These are phyloP conservation scores for Citrullus amarus DNA, from an alignment of 306 rosid species.

Conservation along the genomic window DNA sequence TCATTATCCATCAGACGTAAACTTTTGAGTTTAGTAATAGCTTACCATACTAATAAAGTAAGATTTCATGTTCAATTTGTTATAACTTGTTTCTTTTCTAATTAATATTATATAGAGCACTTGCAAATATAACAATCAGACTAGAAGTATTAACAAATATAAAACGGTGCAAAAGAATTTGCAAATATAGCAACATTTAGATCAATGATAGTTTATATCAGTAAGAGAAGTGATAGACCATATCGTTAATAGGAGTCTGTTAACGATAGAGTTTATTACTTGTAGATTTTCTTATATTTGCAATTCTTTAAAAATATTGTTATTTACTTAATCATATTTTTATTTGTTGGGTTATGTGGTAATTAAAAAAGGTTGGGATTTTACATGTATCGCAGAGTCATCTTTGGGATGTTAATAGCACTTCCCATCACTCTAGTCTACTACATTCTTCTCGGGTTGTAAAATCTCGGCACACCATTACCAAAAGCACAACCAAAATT, in stretches of 20 bases:
- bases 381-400: slow-evolving; percentile 19
- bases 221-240: too few species aligned
- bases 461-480: not conserved
- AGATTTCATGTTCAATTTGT: not conserved
- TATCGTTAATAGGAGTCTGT: too few species aligned
- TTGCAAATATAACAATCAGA: too few species aligned
- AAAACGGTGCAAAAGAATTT: too few species aligned
- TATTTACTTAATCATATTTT: not conserved
- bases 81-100: not conserved
- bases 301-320: too few species aligned
- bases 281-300: too few species aligned
- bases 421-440: slow-evolving; percentile 32
- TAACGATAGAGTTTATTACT: too few species aligned
- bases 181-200: too few species aligned
- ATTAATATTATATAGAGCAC: not conserved
- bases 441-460: slow-evolving; percentile 35
- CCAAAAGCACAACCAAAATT: not conserved
- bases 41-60: not conserved
- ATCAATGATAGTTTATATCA: too few species aligned
- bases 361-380: not conserved
- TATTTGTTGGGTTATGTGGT: not conserved
- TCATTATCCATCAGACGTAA: too few species aligned
- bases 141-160: too few species aligned
- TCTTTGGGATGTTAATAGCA: slow-evolving; percentile 41
- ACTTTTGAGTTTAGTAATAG: too few species aligned